phyloP scores from a whole-genome alignment of 345 rosid genomes.

The Hibiscus mutabilis region DNA sequence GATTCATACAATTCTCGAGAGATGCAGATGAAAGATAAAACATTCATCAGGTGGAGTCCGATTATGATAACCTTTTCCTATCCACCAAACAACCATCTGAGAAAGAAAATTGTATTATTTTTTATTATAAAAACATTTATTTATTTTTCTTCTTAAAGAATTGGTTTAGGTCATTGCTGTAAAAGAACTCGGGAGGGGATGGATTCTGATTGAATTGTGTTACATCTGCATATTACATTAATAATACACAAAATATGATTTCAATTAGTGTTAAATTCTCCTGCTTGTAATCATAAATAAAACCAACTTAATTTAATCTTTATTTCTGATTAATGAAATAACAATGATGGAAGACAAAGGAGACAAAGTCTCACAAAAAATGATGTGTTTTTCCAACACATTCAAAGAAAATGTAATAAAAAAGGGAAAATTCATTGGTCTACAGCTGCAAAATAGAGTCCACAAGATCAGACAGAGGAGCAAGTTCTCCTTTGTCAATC shows the following conservation, averaged over 20 bases:
- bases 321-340: neutral
- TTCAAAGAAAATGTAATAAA: neutral
- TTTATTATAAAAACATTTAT: neutral
- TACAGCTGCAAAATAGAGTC: constrained; percentile 56
- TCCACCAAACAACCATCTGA: neutral
- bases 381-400: neutral
- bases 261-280: too few species aligned
- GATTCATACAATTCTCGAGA: constrained; percentile 3
- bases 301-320: neutral
- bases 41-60: neutral
- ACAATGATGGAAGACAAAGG: neutral
- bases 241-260: too few species aligned
- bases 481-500: constrained; percentile 55
- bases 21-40: neutral
- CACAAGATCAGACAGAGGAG: constrained; percentile 52
- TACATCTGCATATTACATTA: neutral
- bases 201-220: constrained; percentile 12
- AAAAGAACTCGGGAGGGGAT: neutral
- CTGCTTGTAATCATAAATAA: neutral
- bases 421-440: neutral
- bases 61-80: neutral
- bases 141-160: too few species aligned
- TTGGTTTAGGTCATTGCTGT: neutral
- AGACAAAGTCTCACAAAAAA: neutral
- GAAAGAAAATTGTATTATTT: neutral